These are phyloP conservation scores for Collybia mongolica DNA, from an alignment of 768 basidiomycete genomes.

Conservation along the genomic window DNA sequence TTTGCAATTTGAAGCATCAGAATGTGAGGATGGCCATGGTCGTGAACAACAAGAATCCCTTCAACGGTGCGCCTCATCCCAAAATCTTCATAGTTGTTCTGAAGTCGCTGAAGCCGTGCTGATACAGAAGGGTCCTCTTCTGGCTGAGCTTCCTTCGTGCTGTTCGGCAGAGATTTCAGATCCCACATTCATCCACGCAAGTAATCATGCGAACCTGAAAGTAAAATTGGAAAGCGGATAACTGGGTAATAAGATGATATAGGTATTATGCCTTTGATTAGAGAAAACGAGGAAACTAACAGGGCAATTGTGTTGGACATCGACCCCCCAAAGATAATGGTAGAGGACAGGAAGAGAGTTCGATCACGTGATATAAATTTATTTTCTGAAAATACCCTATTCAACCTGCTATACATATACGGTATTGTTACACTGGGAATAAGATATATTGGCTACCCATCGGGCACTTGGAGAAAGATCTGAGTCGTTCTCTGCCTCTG, in stretches of 20 bases:
- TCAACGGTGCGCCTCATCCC: slow-evolving; percentile 97
- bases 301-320: slow-evolving; percentile 57
- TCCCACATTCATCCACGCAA: not conserved
- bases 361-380: slow-evolving; percentile 12
- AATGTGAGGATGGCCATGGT: slow-evolving; percentile 96
- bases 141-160: slow-evolving; percentile 94
- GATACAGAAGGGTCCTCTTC: slow-evolving; percentile 97
- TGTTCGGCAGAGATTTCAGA: slow-evolving; percentile 26
- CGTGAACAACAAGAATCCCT: slow-evolving; percentile 86
- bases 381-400: not conserved
- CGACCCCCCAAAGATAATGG: slow-evolving; percentile 3
- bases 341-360: not conserved
- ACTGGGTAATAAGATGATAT: slow-evolving; percentile 31
- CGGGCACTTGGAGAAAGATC: too few species aligned
- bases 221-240: slow-evolving; percentile 91
- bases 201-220: slow-evolving; percentile 58
- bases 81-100: slow-evolving; percentile 96
- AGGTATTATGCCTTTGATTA: not conserved
- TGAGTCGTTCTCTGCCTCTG: too few species aligned
- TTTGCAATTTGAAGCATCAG: slow-evolving; percentile 98
- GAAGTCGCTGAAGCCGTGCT: slow-evolving; percentile 88
- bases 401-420: too few species aligned
- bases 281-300: slow-evolving; percentile 24
- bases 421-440: too few species aligned
- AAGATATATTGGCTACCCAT: too few species aligned